Conservation (phyloP, 2,329 filamentous ascomycete species). For the Teratosphaeria epicoccoides region DNA sequence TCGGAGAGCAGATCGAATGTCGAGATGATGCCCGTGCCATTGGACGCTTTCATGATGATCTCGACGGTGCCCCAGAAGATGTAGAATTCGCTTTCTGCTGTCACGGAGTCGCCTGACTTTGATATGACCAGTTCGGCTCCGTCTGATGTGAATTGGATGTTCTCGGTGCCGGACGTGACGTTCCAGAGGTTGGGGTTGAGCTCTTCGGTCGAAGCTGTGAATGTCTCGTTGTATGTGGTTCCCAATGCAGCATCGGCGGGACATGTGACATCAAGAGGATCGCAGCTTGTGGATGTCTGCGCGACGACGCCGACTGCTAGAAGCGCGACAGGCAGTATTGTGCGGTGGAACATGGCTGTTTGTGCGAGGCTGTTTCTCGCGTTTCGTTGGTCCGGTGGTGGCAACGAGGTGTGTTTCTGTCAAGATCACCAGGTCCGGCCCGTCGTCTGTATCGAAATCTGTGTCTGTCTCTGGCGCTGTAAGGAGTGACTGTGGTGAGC, state of each 20-base stretch:
- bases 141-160: constrained; percentile 43
- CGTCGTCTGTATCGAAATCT: not conserved
- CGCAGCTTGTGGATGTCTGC: constrained; percentile 68
- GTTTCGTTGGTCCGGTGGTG: not conserved
- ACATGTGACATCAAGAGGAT: constrained; percentile 62
- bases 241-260: constrained; percentile 62
- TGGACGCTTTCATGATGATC: constrained; percentile 64
- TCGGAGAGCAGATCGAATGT: constrained; percentile 75
- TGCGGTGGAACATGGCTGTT: constrained; percentile 11
- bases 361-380: not conserved
- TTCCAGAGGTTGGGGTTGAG: constrained; percentile 27
- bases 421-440: not conserved
- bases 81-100: constrained; percentile 68
- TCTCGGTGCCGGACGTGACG: constrained; percentile 54
- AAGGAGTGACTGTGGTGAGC: not conserved
- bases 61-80: constrained; percentile 79
- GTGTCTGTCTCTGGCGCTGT: not conserved
- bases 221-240: constrained; percentile 49
- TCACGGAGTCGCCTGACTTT: constrained; percentile 63
- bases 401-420: not conserved
- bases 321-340: constrained; percentile 14
- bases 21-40: constrained; percentile 66
- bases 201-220: constrained; percentile 50
- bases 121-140: constrained; percentile 62
- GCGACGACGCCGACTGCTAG: constrained; percentile 33